Conservation (phyloP, 2,329 filamentous ascomycete species). For the Eutypa lata region DNA sequence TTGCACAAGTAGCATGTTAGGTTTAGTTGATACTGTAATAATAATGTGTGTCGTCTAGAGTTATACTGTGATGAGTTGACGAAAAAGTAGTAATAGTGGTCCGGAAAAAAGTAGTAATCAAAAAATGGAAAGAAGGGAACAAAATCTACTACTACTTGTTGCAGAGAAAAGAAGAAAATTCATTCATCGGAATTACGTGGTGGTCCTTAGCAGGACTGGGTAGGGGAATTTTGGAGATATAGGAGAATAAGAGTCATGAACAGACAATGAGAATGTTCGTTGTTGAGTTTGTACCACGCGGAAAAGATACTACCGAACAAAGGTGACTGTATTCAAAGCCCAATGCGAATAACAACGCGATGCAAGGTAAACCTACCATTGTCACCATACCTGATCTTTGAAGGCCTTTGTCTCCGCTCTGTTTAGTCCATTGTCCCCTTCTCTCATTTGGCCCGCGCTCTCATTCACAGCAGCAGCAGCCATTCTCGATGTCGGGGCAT, state of each 20-base stretch:
- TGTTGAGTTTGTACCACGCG: constrained; percentile 10
- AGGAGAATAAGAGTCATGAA: constrained; percentile 19
- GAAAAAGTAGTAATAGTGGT: neutral
- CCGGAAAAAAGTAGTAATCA: constrained; percentile 2
- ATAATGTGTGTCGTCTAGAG: neutral
- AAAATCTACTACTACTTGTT: constrained; percentile 15
- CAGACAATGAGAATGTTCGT: constrained; percentile 23
- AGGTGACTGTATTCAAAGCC: constrained; percentile 11
- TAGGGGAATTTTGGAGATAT: constrained; percentile 17
- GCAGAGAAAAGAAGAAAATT: constrained; percentile 12
- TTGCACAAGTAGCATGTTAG: constrained; percentile 27
- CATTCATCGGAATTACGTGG: constrained; percentile 17
- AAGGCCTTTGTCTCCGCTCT: constrained; percentile 23
- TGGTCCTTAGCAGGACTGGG: constrained; percentile 7
- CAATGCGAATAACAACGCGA: constrained; percentile 2
- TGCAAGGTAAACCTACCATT: constrained; percentile 8
- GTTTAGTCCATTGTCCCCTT: constrained; percentile 8
- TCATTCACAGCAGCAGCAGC: neutral
- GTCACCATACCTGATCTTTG: constrained; percentile 7
- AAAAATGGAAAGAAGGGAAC: constrained; percentile 10
- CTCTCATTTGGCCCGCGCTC: constrained; percentile 2
- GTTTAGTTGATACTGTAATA: constrained; percentile 1
- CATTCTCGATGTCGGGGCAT: constrained; percentile 10
- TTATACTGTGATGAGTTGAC: too few species aligned
- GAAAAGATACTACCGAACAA: constrained; percentile 15